phyloP scores from a whole-genome alignment of 148 eudicot genomes.

The Chenopodium quinoa region DNA sequence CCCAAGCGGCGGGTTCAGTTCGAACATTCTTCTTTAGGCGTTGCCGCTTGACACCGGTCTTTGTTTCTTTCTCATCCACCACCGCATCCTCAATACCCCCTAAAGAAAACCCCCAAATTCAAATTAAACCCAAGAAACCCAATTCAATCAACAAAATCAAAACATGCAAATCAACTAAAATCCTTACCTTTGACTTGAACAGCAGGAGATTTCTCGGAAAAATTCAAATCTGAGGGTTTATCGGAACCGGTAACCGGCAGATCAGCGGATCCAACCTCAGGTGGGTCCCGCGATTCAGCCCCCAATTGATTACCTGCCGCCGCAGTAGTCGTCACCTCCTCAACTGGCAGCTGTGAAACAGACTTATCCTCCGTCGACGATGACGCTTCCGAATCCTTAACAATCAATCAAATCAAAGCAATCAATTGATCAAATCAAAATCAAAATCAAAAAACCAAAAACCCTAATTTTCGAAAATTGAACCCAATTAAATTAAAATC shows the following conservation, averaged over 20 bases:
- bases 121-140: not conserved
- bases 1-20: slow-evolving; percentile 62
- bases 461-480: not conserved
- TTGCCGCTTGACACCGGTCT: slow-evolving; percentile 42
- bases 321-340: slow-evolving; percentile 15
- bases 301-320: slow-evolving; percentile 10
- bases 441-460: not conserved
- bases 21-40: slow-evolving; percentile 44
- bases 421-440: slow-evolving; percentile 1
- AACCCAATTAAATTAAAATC: too few species aligned
- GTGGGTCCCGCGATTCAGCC: slow-evolving; percentile 34
- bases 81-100: slow-evolving; percentile 30
- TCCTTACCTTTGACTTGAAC: slow-evolving; percentile 39
- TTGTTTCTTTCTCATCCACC: slow-evolving; percentile 41
- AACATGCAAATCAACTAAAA: slow-evolving; percentile 26
- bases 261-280: slow-evolving; percentile 69
- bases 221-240: slow-evolving; percentile 39
- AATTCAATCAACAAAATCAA: not conserved
- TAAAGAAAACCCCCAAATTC: not conserved
- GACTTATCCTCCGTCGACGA: slow-evolving; percentile 55
- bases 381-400: slow-evolving; percentile 59
- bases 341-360: slow-evolving; percentile 29
- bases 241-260: slow-evolving; percentile 24
- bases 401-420: not conserved
- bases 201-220: slow-evolving; percentile 41